Conservation (phyloP, 257 asterid species). For the Solanum infundibuliforme region DNA sequence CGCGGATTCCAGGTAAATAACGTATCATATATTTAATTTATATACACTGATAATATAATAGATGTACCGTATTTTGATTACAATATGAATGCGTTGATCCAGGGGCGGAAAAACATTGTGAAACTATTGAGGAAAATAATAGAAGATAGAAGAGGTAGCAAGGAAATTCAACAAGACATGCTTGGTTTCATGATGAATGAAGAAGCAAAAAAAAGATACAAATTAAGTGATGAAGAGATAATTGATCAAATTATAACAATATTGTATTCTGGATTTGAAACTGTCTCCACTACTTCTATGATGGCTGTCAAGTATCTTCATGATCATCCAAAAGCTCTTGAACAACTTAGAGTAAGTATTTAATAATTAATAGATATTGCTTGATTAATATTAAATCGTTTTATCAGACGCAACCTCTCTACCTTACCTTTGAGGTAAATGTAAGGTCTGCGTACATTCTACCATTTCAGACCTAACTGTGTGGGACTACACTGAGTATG, state of each 20-base stretch:
- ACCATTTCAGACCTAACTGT: neutral
- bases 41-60: neutral
- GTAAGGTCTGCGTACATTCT: neutral
- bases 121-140: constrained; percentile 33
- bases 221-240: constrained; percentile 53
- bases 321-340: constrained; percentile 60
- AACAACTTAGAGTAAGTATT: constrained; percentile 53
- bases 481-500: neutral
- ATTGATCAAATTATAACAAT: constrained; percentile 72
- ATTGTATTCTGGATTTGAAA: constrained; percentile 80
- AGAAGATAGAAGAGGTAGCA: constrained; percentile 44
- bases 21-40: neutral
- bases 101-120: constrained; percentile 61
- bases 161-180: constrained; percentile 33
- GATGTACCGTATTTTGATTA: neutral
- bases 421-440: neutral
- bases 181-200: constrained; percentile 36
- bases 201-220: constrained; percentile 13
- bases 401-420: neutral
- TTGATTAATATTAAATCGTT: neutral
- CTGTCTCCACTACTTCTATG: constrained; percentile 78
- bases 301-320: constrained; percentile 86
- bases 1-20: constrained; percentile 42
- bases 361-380: neutral
- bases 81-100: constrained; percentile 3